Conservation (phyloP, 1,284 basidiomycete species). For the Porogramme epimiltina region DNA sequence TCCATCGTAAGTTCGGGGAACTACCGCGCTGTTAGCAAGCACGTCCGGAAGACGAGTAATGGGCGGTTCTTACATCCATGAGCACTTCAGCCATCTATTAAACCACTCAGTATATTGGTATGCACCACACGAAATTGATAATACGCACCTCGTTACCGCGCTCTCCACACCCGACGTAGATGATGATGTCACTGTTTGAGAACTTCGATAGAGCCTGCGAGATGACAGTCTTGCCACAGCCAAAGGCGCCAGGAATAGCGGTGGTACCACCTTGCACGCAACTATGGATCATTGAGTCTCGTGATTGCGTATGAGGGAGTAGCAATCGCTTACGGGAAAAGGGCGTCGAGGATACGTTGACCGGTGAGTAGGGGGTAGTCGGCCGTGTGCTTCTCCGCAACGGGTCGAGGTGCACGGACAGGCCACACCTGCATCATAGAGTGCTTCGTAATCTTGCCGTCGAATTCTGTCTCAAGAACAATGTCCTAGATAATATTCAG, state of each 20-base stretch:
- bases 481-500: slow-evolving; percentile 66
- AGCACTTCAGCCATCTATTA: slow-evolving; percentile 96
- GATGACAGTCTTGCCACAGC: slow-evolving; percentile 97
- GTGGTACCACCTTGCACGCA: slow-evolving; percentile 99
- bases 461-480: slow-evolving; percentile 96
- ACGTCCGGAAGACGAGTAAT: too few species aligned
- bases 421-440: slow-evolving; percentile 99
- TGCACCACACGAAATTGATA: background rate
- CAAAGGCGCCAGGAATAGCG: slow-evolving; percentile 98
- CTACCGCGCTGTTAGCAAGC: slow-evolving; percentile 46
- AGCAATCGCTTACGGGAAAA: slow-evolving; percentile 81
- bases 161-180: slow-evolving; percentile 98
- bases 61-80: slow-evolving; percentile 79
- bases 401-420: slow-evolving; percentile 95
- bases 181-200: slow-evolving; percentile 99
- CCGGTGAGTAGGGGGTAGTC: slow-evolving; percentile 94
- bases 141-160: slow-evolving; percentile 81
- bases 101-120: background rate
- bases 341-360: slow-evolving; percentile 94
- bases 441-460: slow-evolving; percentile 93
- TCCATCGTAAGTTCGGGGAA: slow-evolving; percentile 97
- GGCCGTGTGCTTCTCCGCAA: slow-evolving; percentile 92
- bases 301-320: background rate
- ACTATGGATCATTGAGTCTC: slow-evolving; percentile 36
- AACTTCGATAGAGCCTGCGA: slow-evolving; percentile 98